Base-by-base conservation (phyloP, 2,329 filamentous ascomycete species). In the Colletotrichum phormii region DNA sequence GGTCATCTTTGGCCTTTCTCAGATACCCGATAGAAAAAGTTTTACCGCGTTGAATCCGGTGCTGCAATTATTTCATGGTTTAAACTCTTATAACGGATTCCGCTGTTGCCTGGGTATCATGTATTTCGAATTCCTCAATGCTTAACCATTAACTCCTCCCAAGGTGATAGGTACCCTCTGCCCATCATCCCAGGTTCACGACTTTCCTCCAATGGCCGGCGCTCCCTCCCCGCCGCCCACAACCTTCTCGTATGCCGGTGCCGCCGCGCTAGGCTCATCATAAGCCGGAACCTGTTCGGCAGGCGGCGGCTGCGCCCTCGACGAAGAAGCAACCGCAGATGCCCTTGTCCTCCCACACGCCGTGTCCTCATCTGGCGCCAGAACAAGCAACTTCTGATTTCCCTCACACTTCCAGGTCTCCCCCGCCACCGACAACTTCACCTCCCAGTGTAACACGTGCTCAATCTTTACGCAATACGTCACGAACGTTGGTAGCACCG, bases 231-330 rank as follows among this genome's bases (percentile, higher is more conserved):
- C n/a, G 8, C 37, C 67, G 8, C 64, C 57, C 1, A 22, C 24
- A 7, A 71, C 46, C 55, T 55, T 65, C 12, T 71, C 63, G 4
- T 71, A 71, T 7, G 67, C 67, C 6, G 67, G 67, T 5, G 55
- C 67, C 9, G 55, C 55, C 3, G 35, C 35, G 9, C 33, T 35
- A 1, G 67, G 67, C 1, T 63, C 67, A 3, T 67, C 67, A n/a
- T 71, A 71, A 2, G 55, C 42, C 5, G 67, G 67, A 3, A 22
- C 62, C 26, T 42, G 55, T 15, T 66, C 67, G 0, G 18, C 8
- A 7, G 5, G 9, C 5, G 62, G 63, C 7, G 60, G 53, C 11
- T 60, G 66, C 9, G 26, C 33, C 8, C 15, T 15, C 11, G n/a
- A 58, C 54, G 42, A 31, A 1, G 63, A 18, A 5, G 54, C n/a